Evolutionary conservation across 2,329 filamentous ascomycete species (phyloP), one percentile per base, ranked within the genome.

Genomic region (Magnaporthiopsis incrustans): DNA sequence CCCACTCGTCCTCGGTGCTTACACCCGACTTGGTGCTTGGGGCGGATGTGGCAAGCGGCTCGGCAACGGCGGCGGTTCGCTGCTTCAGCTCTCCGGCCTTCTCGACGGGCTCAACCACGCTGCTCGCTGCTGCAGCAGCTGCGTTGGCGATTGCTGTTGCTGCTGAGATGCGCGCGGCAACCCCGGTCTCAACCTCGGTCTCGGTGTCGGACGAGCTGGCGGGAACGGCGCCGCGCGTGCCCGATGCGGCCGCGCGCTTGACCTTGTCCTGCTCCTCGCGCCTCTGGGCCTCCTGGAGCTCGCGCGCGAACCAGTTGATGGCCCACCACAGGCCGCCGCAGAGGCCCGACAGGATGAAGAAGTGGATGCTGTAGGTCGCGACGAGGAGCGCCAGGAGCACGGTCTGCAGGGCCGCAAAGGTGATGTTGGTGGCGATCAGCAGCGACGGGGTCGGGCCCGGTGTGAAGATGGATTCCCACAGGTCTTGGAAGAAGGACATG

Each of bases 1-100:
- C 94, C 94, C 94, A 98, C 77, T 98, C 94, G 72, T 94, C 94
- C 78, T 98, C 94, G 5, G 93, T 97, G 76, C 92, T 94, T 26
- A 76, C 81, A 63, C 82, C 81, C 59, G 83, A 86, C 74, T 81
- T 84, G 30, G 77, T 79, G 53, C 79, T 81, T 62, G 77, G 73
- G 60, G 75, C 70, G 59, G 70, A 66, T 32, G 38, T 68, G 53
- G 64, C 59, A 78, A 75, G 72, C 79, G 80, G 72, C 77, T 77
- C 75, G 4, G 69, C 69, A 30, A 70, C 69, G 22, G 66, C 67
- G 59, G 71, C 74, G 22, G 71, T 71, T 59, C 81, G 78, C 62
- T 79, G 79, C 75, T 83, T 85, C 68, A 86, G 72, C 67, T 82
- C 76, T 63, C 79, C 81, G 22, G 69, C 69, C 63, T 70, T 67